Evolutionary conservation across 2,329 filamentous ascomycete species (phyloP), one percentile per base, ranked within the genome.

Genomic region (Curvularia sp.): DNA sequence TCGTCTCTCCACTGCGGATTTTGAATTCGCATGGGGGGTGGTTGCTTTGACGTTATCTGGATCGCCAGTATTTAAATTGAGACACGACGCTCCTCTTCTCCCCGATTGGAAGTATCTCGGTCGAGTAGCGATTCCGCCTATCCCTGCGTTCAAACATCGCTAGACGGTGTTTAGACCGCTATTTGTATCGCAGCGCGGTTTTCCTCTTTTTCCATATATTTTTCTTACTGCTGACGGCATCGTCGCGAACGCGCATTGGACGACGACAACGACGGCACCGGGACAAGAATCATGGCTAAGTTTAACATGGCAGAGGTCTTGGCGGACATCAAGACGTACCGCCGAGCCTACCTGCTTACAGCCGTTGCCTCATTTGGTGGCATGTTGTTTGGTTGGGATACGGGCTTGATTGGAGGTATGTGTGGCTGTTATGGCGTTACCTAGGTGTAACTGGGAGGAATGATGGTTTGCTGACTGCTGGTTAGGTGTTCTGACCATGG

Each of bases 291-390:
- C 8, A 78, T 76, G 75, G 70, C 65, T 38, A 75, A 72, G 49
- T 66, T 75, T 35, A 64, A 72, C 49, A 55, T 77, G n/a, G 57
- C 60, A 15, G 65, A 67, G 26, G 71, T 79, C 44, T 78, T 75
- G 72, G 61, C 67, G 31, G 78, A 80, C 47, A 67, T 80, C 52
- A 77, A 78, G 60, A 67, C 69, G 5, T 77, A 81, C 54, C 74
- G 78, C 8, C 69, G 71, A 42, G 74, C 76, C 6, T 80, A 81
- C 55, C 31, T 77, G 22, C 74, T 81, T 13, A 80, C 79, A 0
- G 74, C 72, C 0, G 74, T 80, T n/a, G 77, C 78, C 5, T 76
- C 74, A 0, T 80, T 81, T 61, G 79, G 79, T 26, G 79, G 78
- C 20, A 63, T 64, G 65, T 57, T 76, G 7, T 77, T 75, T 49